Evolutionary conservation across 2,329 filamentous ascomycete genomes (phyloP), one percentile per base, ranked within the genome.

Genomic region (Alternaria metachromatica): DNA sequence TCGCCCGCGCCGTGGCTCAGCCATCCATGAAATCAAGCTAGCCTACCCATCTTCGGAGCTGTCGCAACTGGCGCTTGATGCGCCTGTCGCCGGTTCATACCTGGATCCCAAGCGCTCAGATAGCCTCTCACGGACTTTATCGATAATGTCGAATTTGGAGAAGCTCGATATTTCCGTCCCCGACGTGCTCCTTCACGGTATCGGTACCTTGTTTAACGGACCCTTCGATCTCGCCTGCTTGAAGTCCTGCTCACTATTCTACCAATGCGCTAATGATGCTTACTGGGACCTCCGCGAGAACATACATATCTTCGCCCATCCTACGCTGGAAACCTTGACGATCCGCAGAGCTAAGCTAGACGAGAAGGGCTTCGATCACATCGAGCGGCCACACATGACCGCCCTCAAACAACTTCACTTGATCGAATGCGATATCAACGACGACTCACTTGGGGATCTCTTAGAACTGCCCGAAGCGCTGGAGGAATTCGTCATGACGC

Each of bases 251-350:
- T 72, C 68, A 25, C 45, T 77, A 45, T 77, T 76, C 56, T 77
- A 77, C 58, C 74, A 77, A 62, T 74, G 72, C 60, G 64, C 74
- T 50, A 70, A 76, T 30, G 72, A 76, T 44, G 70, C 66, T 5
- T 77, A 77, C 60, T 77, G 75, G 75, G 73, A 77, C 56, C 67
- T 77, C 1, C 71, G 74, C 57, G 75, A 77, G 56, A 77, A 77
- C 61, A 77, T 77, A 28, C 75, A 77, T 60, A 75, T 77, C n/a
- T 77, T 77, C 44, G 72, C 74, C 2, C 75, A 77, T 49, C 75
- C 75, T 1, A 70, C 70, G 2, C 63, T 77, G 10, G 74, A 77
- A 48, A 68, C 44, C 7, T 58, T 77, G 18, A 75, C 68, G n/a
- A 72, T 77, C 46, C 67, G 69, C 21, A 65, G 75, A 56, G 75